These are phyloP conservation scores for Aspergillus baeticus DNA, from an alignment of 495 filamentous ascomycete genomes.

Conservation along the genomic window DNA sequence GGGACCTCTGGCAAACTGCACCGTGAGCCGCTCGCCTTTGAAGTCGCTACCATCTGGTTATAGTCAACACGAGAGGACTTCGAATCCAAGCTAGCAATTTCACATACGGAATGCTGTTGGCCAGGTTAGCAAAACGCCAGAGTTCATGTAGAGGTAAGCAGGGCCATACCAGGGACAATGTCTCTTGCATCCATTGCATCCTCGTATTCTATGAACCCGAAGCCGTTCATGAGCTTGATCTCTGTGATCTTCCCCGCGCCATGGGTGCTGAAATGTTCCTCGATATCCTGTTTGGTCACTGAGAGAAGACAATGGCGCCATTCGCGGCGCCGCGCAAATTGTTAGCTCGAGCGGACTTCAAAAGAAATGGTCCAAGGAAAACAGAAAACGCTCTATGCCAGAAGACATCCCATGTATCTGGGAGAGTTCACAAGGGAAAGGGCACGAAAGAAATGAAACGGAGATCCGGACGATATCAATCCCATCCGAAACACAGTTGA, in stretches of 20 bases:
- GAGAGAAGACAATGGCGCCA: slow-evolving; percentile 25
- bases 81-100: slow-evolving; percentile 12
- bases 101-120: slow-evolving; percentile 54
- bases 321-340: slow-evolving; percentile 22
- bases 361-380: slow-evolving; percentile 24
- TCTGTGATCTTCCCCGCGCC: slow-evolving; percentile 96
- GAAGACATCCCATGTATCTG: slow-evolving; percentile 17
- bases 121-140: slow-evolving; percentile 17
- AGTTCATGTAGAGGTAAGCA: neutral
- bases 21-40: slow-evolving; percentile 93
- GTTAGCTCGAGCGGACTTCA: slow-evolving; percentile 24
- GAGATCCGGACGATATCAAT: neutral
- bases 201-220: slow-evolving; percentile 99
- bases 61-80: slow-evolving; percentile 13
- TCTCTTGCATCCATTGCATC: slow-evolving; percentile 96
- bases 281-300: slow-evolving; percentile 96
- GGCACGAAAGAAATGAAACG: slow-evolving; percentile 7
- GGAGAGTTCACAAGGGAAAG: slow-evolving; percentile 6
- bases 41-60: slow-evolving; percentile 89
- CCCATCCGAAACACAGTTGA: neutral
- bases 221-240: slow-evolving; percentile 99
- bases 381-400: slow-evolving; percentile 17
- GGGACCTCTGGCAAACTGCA: slow-evolving; percentile 94
- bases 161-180: slow-evolving; percentile 83
- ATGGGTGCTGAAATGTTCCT: slow-evolving; percentile 92